These are phyloP conservation scores for Cadophora sp. DNA, from an alignment of 2,329 filamentous ascomycete genomes.

Conservation along the genomic window DNA sequence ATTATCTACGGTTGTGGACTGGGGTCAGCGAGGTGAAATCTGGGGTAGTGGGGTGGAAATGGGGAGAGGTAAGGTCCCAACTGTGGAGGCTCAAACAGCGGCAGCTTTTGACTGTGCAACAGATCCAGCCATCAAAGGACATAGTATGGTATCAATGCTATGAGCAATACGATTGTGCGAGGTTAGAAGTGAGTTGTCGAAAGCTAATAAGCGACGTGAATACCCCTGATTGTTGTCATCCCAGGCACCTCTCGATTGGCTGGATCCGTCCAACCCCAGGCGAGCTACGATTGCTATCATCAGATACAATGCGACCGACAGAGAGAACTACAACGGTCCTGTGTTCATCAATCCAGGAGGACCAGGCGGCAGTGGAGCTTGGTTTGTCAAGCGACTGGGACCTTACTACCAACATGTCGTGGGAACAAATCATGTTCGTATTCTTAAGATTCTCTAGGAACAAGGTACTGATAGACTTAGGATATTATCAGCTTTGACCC, in stretches of 20 bases:
- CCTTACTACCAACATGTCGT: slow-evolving; percentile 50
- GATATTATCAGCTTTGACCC: slow-evolving; percentile 60
- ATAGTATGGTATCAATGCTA: slow-evolving; percentile 39
- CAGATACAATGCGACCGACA: slow-evolving; percentile 32
- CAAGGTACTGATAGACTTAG: slow-evolving; percentile 41
- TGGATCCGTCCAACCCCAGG: slow-evolving; percentile 30
- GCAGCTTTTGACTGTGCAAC: not conserved
- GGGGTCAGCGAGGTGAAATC: not conserved
- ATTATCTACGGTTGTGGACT: not conserved
- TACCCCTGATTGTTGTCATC: not conserved
- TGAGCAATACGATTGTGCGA: slow-evolving; percentile 36
- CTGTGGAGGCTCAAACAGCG: not conserved
- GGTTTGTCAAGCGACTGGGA: slow-evolving; percentile 34
- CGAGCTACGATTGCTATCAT: slow-evolving; percentile 33
- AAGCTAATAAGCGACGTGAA: not conserved
- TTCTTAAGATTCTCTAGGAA: not conserved
- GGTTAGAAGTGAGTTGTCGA: slow-evolving; percentile 30
- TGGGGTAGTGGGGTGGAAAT: slow-evolving; percentile 17
- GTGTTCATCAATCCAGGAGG: slow-evolving; percentile 45
- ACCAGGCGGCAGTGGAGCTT: slow-evolving; percentile 55
- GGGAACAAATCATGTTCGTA: slow-evolving; percentile 53
- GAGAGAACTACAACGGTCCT: slow-evolving; percentile 32
- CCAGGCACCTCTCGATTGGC: slow-evolving; percentile 38
- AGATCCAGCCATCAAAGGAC: slow-evolving; percentile 25
- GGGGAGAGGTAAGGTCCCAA: slow-evolving; percentile 14